phyloP scores from a whole-genome alignment of 495 filamentous ascomycete genomes.

The Hypoxylon fragiforme region DNA sequence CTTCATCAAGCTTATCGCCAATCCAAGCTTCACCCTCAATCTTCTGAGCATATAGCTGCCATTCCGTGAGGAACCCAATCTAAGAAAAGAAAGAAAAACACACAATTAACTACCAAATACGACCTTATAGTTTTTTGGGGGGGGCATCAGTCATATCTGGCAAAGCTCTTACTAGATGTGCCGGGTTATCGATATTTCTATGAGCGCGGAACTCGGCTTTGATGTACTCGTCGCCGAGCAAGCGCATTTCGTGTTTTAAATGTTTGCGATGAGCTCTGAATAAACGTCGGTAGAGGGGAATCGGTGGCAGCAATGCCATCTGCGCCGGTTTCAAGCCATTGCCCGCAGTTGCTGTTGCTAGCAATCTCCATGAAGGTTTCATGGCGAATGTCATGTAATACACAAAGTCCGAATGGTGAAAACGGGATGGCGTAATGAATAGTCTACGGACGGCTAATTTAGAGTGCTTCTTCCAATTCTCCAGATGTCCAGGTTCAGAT shows the following conservation, averaged over 20 bases:
- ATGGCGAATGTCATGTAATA: slow-evolving; percentile 22
- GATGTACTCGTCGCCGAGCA: slow-evolving; percentile 88
- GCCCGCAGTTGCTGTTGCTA: slow-evolving; percentile 38
- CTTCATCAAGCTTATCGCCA: slow-evolving; percentile 74
- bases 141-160: too few species aligned
- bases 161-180: slow-evolving; percentile 85
- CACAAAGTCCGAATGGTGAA: background rate
- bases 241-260: slow-evolving; percentile 70
- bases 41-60: slow-evolving; percentile 91
- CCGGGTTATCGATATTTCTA: slow-evolving; percentile 80
- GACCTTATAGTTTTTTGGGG: too few species aligned
- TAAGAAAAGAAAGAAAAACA: too few species aligned
- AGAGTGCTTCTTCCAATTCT: too few species aligned
- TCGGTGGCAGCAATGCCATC: slow-evolving; percentile 83
- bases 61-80: slow-evolving; percentile 95
- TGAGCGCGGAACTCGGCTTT: slow-evolving; percentile 90
- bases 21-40: slow-evolving; percentile 84
- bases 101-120: too few species aligned
- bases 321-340: slow-evolving; percentile 55
- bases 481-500: background rate
- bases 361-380: slow-evolving; percentile 32
- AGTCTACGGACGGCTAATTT: background rate
- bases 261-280: slow-evolving; percentile 82
- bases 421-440: background rate
- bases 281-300: slow-evolving; percentile 85